A percentile compares a stretch with the other conserved stretches of the same genome.
Evolutionary conservation across 75 land plant species (phyloP).

Genomic region (Pinus taeda): DNA sequence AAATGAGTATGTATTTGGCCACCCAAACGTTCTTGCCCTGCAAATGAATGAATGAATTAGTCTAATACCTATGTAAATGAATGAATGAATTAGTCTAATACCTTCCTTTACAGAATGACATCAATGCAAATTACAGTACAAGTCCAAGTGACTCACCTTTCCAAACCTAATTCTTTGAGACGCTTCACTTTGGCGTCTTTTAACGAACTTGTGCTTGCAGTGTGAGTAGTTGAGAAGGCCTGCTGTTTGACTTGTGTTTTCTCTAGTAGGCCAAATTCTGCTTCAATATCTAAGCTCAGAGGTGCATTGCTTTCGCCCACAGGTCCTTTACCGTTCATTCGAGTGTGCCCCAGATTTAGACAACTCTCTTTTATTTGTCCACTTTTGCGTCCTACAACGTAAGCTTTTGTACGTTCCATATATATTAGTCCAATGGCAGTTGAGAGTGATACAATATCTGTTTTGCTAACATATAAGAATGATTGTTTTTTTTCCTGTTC

Average conservation of each 20-base stretch:
- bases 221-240: too few relatives aligned
- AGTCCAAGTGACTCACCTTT: slow-evolving; percentile 14
- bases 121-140: not conserved
- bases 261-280: not conserved
- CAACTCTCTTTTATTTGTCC: not conserved
- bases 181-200: not conserved
- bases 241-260: not conserved
- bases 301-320: not conserved
- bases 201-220: too few relatives aligned
- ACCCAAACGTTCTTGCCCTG: slow-evolving; percentile 53
- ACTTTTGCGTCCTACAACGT: not conserved
- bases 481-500: too few relatives aligned
- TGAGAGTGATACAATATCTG: not conserved
- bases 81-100: not conserved
- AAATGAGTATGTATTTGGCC: slow-evolving; percentile 62
- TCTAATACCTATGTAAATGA: too few relatives aligned
- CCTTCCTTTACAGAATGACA: not conserved
- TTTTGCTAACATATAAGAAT: too few relatives aligned
- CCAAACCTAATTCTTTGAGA: slow-evolving; percentile 38
- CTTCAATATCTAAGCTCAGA: not conserved
- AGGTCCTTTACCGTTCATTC: not conserved
- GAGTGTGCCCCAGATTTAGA: not conserved
- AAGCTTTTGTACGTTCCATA: not conserved
- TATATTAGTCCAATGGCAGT: not conserved
- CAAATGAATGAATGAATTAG: not conserved